Base-by-base conservation (phyloP, 768 basidiomycete species). In the Albatrellus ellisii region DNA sequence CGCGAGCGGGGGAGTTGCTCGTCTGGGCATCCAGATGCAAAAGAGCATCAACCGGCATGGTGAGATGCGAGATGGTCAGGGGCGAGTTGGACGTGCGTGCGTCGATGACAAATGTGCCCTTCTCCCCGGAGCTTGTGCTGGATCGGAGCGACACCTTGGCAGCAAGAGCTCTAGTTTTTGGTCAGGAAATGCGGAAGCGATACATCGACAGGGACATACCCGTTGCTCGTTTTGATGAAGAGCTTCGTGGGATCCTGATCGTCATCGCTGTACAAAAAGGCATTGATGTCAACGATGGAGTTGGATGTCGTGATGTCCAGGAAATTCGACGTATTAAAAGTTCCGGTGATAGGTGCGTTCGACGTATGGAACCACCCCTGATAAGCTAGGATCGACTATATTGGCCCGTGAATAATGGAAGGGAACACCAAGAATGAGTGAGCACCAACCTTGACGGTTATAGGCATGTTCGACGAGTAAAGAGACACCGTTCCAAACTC, bases 341-440 rank as follows among this genome's bases (percentile, higher is more conserved):
- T 54, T 17, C 69, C 69, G 2, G 14, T 18, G 44, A 70, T 66
- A 0, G 47, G 36, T 2, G 55, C 56, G 18, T 70, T 66, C 7
- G 45, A 52, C 21, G 68, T 55, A 3, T 24, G 44, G 24, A 65
- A 15, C 2, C 37, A 26, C 0, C 51, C 56, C 14, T 36, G 31
- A 1, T 52, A 41, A 4, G 57, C 51, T 12, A 55, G 49, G 12
- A 66, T 32, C 6, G 62, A 57, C 67, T 70, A 36, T 14, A n/a
- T n/a, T n/a, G n/a, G n/a, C n/a, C n/a, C n/a, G n/a, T n/a, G n/a
- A n/a, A n/a, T n/a, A 26, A 14, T 4, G 14, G 6, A 27, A 7
- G 9, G 24, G 42, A 12, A 24, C n/a, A 21, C 14, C 33, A 10
- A 10, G 15, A 33, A 27, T 4, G 17, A 4, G 18, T 14, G 17